Conservation (phyloP, 495 filamentous ascomycete species). For the Apodospora peruviana region DNA sequence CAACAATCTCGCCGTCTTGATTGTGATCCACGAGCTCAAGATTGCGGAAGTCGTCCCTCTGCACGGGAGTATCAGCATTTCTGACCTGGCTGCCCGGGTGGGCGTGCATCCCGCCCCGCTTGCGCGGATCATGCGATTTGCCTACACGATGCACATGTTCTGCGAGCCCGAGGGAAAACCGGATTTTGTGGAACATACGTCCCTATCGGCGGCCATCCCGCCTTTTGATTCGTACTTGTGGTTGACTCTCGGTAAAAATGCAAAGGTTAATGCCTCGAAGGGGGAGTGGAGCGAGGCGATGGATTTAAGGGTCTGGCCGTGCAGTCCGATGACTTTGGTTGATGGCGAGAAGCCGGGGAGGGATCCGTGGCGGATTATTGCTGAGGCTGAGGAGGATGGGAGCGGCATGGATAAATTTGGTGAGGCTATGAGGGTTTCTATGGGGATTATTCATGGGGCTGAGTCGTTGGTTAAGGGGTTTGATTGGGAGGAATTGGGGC, state of each 20-base stretch:
- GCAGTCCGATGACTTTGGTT: neutral
- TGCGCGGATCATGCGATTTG: constrained; percentile 1
- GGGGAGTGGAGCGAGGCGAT: neutral
- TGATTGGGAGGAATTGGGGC: constrained; percentile 3
- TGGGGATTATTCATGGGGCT: neutral
- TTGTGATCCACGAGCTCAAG: neutral
- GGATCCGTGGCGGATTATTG: constrained; percentile 3
- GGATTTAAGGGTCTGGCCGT: neutral
- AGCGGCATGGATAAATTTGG: constrained; percentile 2
- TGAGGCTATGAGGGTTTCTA: neutral
- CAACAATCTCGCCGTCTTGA: neutral
- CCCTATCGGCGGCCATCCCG: constrained; percentile 3
- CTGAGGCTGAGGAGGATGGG: constrained; percentile 3
- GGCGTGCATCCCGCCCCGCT: constrained; percentile 1
- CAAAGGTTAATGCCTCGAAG: neutral
- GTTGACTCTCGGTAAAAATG: neutral
- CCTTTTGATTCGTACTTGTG: neutral
- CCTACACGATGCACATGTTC: constrained; percentile 5
- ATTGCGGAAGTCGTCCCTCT: constrained; percentile 3
- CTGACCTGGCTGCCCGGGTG: neutral
- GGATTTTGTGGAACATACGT: constrained; percentile 3
- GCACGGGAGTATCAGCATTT: neutral
- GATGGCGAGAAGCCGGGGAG: neutral
- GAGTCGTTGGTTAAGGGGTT: neutral
- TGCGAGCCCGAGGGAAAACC: neutral